Percentiles rank a stretch among this genome's conserved stretches.
phyloP scores from a whole-genome alignment of 371 early-diverging fungal genomes.

The Mortierella sp. region DNA sequence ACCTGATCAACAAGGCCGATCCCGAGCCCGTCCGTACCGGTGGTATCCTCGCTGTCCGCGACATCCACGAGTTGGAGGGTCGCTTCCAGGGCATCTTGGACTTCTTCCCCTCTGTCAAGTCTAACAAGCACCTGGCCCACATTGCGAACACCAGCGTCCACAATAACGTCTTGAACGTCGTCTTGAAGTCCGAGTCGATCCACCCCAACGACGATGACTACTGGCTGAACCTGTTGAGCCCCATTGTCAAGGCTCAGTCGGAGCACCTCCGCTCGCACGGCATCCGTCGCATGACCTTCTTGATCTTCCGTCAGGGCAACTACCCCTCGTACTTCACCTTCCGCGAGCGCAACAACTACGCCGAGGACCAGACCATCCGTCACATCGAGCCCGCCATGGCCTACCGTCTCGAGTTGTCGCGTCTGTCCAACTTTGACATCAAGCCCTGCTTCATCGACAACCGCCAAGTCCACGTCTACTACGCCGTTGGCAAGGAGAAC shows the following conservation, averaged over 20 bases:
- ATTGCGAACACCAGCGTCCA: constrained; percentile 40
- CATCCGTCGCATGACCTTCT: constrained; percentile 92
- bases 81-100: constrained; percentile 67
- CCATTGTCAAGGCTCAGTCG: constrained; percentile 67
- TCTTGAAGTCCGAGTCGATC: constrained; percentile 86
- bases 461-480: constrained; percentile 96
- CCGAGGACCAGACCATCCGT: constrained; percentile 95
- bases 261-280: constrained; percentile 79
- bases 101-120: constrained; percentile 61
- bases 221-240: constrained; percentile 73
- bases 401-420: constrained; percentile 94
- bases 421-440: constrained; percentile 95
- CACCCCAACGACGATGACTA: constrained; percentile 73
- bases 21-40: constrained; percentile 78
- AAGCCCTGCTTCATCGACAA: constrained; percentile 94
- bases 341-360: constrained; percentile 88
- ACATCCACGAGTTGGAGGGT: constrained; percentile 66
- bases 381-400: constrained; percentile 98
- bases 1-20: constrained; percentile 74
- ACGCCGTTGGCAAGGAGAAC: constrained; percentile 95
- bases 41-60: constrained; percentile 74
- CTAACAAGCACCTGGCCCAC: constrained; percentile 40
- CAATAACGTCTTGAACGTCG: constrained; percentile 69
- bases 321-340: constrained; percentile 96
- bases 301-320: constrained; percentile 85